phyloP scores from a whole-genome alignment of 2,329 filamentous ascomycete genomes.

The Claviceps capensis region DNA sequence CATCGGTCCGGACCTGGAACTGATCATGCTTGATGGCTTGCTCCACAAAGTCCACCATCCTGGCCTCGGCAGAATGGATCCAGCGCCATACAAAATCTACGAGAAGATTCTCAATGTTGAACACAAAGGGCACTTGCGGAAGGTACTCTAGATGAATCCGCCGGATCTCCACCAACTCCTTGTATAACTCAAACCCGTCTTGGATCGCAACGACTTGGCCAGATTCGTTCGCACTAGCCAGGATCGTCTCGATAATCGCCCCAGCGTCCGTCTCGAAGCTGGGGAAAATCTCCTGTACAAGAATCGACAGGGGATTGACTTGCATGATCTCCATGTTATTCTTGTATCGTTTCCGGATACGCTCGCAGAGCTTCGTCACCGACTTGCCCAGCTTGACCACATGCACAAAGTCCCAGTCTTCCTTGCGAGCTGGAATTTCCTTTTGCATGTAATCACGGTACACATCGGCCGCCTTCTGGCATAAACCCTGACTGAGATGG shows the following conservation, averaged over 20 bases:
- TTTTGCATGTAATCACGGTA: constrained; percentile 70
- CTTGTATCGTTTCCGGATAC: constrained; percentile 83
- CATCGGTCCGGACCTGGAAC: constrained; percentile 61
- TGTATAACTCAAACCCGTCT: constrained; percentile 90
- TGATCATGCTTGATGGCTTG: constrained; percentile 81
- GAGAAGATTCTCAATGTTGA: constrained; percentile 74
- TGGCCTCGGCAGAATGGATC: constrained; percentile 69
- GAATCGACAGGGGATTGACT: constrained; percentile 47
- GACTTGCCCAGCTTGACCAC: constrained; percentile 79
- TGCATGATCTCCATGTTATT: constrained; percentile 83
- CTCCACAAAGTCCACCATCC: constrained; percentile 73
- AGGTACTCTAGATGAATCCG: constrained; percentile 65
- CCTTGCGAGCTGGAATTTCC: constrained; percentile 64
- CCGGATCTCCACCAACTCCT: constrained; percentile 73
- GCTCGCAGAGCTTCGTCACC: constrained; percentile 73
- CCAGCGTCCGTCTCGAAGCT: constrained; percentile 81
- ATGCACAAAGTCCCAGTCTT: constrained; percentile 82
- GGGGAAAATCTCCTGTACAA: constrained; percentile 75
- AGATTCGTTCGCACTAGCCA: constrained; percentile 55
- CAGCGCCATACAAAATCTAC: constrained; percentile 94
- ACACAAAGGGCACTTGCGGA: constrained; percentile 62
- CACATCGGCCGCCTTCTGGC: constrained; percentile 59
- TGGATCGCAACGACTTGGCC: constrained; percentile 70
- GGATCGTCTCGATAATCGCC: constrained; percentile 70
- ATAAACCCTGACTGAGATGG: constrained; percentile 59